Evolutionary conservation across 495 filamentous ascomycete species (phyloP).

Genomic region (Aspergillus haitiensis): DNA sequence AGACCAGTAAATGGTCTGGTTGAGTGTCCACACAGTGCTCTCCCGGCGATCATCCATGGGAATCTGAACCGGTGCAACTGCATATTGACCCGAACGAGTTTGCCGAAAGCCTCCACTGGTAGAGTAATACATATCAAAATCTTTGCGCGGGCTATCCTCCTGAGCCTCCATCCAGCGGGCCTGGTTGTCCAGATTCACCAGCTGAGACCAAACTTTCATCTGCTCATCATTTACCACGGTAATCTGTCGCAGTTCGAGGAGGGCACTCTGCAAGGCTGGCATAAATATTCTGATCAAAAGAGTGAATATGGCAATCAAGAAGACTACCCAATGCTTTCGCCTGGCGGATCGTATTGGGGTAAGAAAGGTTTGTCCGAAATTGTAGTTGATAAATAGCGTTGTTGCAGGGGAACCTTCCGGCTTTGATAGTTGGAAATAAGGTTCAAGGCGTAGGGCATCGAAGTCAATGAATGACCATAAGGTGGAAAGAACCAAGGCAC

Average conservation of each 20-base stretch:
- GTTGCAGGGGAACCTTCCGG: slow-evolving; percentile 39
- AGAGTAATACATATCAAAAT: slow-evolving; percentile 28
- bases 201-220: slow-evolving; percentile 37
- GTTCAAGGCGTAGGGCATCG: slow-evolving; percentile 45
- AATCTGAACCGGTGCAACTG: slow-evolving; percentile 42
- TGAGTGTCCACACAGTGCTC: slow-evolving; percentile 37
- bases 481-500: slow-evolving; percentile 36
- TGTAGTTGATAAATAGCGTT: slow-evolving; percentile 46
- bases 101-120: slow-evolving; percentile 25
- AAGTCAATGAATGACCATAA: slow-evolving; percentile 45
- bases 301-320: slow-evolving; percentile 38
- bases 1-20: slow-evolving; percentile 44
- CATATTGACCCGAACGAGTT: slow-evolving; percentile 35
- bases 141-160: slow-evolving; percentile 29
- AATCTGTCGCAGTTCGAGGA: slow-evolving; percentile 40
- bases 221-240: slow-evolving; percentile 24
- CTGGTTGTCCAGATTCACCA: slow-evolving; percentile 36
- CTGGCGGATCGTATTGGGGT: slow-evolving; percentile 40
- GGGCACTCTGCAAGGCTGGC: slow-evolving; percentile 39
- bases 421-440: slow-evolving; percentile 42
- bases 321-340: slow-evolving; percentile 40
- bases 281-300: slow-evolving; percentile 41
- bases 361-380: slow-evolving; percentile 44
- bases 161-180: slow-evolving; percentile 40
- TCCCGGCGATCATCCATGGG: slow-evolving; percentile 24